Evolutionary conservation across 1,284 basidiomycete genomes (phyloP).

Genomic region (Cryptococcus sp.): DNA sequence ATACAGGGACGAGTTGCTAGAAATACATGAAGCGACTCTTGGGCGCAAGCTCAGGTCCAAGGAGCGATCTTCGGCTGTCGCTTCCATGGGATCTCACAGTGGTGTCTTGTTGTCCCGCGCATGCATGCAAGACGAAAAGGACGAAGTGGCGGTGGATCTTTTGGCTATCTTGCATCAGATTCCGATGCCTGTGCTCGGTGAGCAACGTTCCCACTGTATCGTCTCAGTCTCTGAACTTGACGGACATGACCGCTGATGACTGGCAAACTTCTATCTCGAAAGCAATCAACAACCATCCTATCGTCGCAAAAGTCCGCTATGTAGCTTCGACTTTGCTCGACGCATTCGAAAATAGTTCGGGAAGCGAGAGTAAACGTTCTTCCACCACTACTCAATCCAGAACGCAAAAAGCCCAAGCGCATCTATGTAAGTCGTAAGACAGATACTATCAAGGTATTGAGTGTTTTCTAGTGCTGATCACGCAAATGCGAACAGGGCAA

Average conservation of each 20-base stretch:
- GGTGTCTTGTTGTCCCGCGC: neutral
- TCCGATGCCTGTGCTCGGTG: conserved; percentile 35
- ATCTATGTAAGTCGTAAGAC: conserved; percentile 56
- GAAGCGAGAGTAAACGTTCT: neutral
- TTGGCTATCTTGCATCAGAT: conserved; percentile 40
- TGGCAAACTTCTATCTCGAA: neutral
- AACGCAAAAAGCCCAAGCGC: conserved; percentile 69
- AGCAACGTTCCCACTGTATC: conserved; percentile 17
- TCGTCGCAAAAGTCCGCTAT: conserved; percentile 82
- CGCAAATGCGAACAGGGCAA: conserved; percentile 63
- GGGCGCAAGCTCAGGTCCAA: neutral
- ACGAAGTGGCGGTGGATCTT: conserved; percentile 24
- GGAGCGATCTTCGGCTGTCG: neutral
- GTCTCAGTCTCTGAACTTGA: neutral
- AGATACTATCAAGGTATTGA: neutral
- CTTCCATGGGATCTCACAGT: neutral
- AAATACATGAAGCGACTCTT: neutral
- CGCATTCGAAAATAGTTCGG: conserved; percentile 57
- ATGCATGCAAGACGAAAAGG: conserved; percentile 2
- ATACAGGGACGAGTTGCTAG: conserved; percentile 34
- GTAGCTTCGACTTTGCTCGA: conserved; percentile 83
- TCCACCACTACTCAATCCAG: conserved; percentile 49
- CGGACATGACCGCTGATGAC: neutral
- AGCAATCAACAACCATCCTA: conserved; percentile 71
- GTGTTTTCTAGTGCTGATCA: conserved; percentile 8